Conservation (phyloP, 2,329 filamentous ascomycete species). For the Penicillium hesseltinei region DNA sequence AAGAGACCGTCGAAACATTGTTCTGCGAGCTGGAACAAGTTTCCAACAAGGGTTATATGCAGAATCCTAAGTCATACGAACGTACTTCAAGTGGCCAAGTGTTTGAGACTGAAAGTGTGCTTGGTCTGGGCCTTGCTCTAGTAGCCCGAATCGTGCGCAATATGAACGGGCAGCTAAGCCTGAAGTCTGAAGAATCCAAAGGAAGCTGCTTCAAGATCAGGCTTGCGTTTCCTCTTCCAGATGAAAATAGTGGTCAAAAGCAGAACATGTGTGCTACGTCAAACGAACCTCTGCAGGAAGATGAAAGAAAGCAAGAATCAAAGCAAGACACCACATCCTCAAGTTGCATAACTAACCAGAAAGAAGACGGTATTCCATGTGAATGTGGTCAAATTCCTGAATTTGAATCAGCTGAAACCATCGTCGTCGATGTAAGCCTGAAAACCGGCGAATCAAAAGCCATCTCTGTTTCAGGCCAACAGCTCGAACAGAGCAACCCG, state of each 20-base stretch:
- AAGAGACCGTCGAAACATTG: slow-evolving; percentile 56
- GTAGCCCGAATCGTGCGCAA: slow-evolving; percentile 79
- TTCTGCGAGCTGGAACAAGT: slow-evolving; percentile 67
- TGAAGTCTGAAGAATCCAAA: slow-evolving; percentile 77
- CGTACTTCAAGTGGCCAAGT: slow-evolving; percentile 33
- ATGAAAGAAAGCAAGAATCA: neutral
- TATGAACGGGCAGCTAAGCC: slow-evolving; percentile 80
- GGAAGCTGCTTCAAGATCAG: slow-evolving; percentile 79
- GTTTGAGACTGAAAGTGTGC: slow-evolving; percentile 45
- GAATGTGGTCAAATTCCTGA: slow-evolving; percentile 10
- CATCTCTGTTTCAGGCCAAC: slow-evolving; percentile 9
- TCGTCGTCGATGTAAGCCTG: slow-evolving; percentile 13
- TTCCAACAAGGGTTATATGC: slow-evolving; percentile 52
- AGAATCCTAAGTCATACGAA: slow-evolving; percentile 14
- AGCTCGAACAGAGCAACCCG: neutral
- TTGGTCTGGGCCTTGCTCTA: slow-evolving; percentile 78
- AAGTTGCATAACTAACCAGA: neutral
- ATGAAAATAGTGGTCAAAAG: slow-evolving; percentile 26
- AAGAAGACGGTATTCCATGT: slow-evolving; percentile 6
- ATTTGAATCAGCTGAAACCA: neutral
- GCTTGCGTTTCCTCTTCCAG: slow-evolving; percentile 68
- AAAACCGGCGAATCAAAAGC: slow-evolving; percentile 14
- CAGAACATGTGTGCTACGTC: neutral
- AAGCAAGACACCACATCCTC: neutral
- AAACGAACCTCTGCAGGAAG: neutral